Percentiles rank a stretch among this genome's conserved stretches.
phyloP scores from a whole-genome alignment of 116 monocot genomes.

The Phalaenopsis hybrid region DNA sequence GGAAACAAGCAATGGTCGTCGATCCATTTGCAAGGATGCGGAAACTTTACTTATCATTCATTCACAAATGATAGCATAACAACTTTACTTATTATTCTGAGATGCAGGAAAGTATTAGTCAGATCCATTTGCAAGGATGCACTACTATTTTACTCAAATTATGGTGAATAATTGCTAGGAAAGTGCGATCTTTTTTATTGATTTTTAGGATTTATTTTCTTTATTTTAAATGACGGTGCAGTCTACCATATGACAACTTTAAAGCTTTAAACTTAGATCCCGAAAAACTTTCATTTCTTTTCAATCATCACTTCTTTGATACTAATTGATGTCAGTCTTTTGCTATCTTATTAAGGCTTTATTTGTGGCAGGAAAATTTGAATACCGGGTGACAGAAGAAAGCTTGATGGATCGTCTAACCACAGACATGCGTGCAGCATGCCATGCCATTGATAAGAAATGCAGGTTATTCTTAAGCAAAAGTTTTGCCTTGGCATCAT shows the following conservation, averaged over 20 bases:
- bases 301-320: neutral
- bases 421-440: slow-evolving; percentile 46
- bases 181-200: neutral
- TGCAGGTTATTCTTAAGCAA: slow-evolving; percentile 32
- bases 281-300: neutral
- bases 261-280: neutral
- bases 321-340: too few relatives aligned
- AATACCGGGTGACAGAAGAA: slow-evolving; percentile 41
- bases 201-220: neutral
- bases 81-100: too few relatives aligned
- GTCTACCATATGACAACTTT: too few relatives aligned
- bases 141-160: too few relatives aligned
- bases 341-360: neutral
- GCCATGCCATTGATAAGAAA: slow-evolving; percentile 35
- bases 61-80: too few relatives aligned
- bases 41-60: too few relatives aligned
- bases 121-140: too few relatives aligned
- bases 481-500: neutral
- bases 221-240: neutral
- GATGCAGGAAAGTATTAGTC: too few relatives aligned
- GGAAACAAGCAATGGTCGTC: too few relatives aligned
- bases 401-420: slow-evolving; percentile 54
- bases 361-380: slow-evolving; percentile 31
- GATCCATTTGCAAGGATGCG: too few relatives aligned
- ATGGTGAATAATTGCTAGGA: too few relatives aligned